Conservation (phyloP, 768 basidiomycete genomes). For the Kwoniella sp. region DNA sequence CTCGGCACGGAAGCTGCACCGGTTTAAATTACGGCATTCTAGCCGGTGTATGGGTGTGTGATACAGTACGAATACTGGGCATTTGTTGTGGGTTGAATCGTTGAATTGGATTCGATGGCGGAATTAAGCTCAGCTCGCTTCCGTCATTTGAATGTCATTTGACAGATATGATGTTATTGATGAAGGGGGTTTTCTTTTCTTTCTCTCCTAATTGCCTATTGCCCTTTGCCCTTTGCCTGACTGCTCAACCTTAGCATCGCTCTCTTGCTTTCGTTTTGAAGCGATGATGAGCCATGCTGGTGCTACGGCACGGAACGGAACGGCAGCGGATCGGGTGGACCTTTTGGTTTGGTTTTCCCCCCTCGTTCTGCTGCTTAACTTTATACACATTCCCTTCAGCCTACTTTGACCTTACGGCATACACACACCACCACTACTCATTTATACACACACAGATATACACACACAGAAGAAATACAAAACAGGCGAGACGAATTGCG, state of each 20-base stretch:
- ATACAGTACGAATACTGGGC: no score
- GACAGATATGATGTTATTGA: not conserved
- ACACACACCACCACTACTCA: no score
- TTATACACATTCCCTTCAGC: not conserved
- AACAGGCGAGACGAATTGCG: no score
- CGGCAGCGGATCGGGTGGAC: not conserved
- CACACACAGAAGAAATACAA: no score
- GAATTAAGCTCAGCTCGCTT: not conserved
- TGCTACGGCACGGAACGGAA: not conserved
- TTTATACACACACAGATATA: no score
- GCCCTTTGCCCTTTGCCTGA: no score
- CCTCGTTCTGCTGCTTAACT: not conserved
- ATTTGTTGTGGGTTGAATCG: no score
- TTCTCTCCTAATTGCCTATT: not conserved
- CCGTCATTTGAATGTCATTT: conserved; percentile 1
- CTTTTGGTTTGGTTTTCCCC: not conserved
- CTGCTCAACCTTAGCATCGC: no score
- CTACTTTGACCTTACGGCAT: not conserved
- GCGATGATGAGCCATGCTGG: no score
- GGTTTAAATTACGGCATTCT: not conserved
- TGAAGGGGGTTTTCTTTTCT: no score
- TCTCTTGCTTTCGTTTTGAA: no score
- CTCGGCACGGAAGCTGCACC: not conserved
- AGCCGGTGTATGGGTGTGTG: not conserved
- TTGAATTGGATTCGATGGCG: conserved; percentile 1